Conservation (phyloP, 1,139 yeast species). For the Magnusiomyces clavatus region DNA sequence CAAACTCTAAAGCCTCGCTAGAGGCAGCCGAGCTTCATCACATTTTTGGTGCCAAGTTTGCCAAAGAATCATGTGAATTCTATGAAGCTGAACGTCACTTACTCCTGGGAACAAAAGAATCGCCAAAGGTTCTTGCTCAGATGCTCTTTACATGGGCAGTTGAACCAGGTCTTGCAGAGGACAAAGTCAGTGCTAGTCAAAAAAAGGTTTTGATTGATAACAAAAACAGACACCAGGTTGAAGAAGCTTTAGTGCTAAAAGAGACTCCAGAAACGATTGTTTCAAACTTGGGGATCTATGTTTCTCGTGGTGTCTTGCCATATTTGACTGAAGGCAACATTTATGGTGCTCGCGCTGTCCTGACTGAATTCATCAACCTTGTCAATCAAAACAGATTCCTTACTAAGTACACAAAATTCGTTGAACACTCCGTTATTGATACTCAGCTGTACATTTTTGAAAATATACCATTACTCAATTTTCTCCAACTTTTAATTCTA, state of each 20-base stretch:
- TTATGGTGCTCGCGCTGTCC: constrained; percentile 45
- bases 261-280: constrained; percentile 14
- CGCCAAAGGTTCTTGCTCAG: constrained; percentile 46
- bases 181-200: background rate
- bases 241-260: background rate
- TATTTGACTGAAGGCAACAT: constrained; percentile 59
- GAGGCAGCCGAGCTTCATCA: constrained; percentile 77
- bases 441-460: constrained; percentile 25
- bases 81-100: constrained; percentile 54
- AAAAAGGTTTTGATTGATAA: too few species aligned
- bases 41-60: constrained; percentile 60
- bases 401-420: background rate
- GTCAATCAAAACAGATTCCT: background rate
- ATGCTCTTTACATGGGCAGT: constrained; percentile 53
- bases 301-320: constrained; percentile 59
- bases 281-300: constrained; percentile 44
- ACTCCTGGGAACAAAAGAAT: constrained; percentile 58
- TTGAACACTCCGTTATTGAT: constrained; percentile 13
- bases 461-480: constrained; percentile 45
- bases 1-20: constrained; percentile 25
- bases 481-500: constrained; percentile 59
- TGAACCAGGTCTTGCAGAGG: constrained; percentile 24
- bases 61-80: constrained; percentile 26
- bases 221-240: too few species aligned
- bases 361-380: constrained; percentile 34